Percentiles rank a stretch among this genome's conserved stretches.
phyloP scores from a whole-genome alignment of 495 filamentous ascomycete species.

The Penicillium paxilli region DNA sequence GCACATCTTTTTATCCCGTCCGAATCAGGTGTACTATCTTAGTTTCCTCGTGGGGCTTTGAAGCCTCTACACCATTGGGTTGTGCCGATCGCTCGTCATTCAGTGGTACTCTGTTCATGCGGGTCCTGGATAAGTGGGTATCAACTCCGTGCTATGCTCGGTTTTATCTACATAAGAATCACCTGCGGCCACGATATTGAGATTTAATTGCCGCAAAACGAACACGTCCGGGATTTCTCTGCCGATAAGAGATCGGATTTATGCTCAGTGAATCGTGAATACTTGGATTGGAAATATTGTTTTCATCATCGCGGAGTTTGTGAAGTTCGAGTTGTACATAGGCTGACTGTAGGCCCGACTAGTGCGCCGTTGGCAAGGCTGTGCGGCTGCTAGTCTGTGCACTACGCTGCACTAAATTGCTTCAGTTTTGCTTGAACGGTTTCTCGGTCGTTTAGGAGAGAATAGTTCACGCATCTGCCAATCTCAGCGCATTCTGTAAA shows the following conservation, averaged over 20 bases:
- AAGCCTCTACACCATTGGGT: neutral
- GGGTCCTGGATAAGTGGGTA: neutral
- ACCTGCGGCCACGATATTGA: neutral
- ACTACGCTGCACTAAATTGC: neutral
- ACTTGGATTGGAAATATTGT: too few species aligned
- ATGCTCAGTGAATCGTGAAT: too few species aligned
- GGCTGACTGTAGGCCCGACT: too few species aligned
- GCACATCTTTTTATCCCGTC: neutral
- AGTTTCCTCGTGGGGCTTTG: neutral
- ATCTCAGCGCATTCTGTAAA: too few species aligned
- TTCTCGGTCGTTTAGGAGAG: too few species aligned
- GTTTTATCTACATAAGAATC: slow-evolving; percentile 3
- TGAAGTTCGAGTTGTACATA: too few species aligned
- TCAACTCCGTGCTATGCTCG: slow-evolving; percentile 10
- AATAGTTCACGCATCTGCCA: too few species aligned
- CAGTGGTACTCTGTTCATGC: neutral
- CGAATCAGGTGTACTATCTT: neutral
- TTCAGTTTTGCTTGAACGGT: too few species aligned
- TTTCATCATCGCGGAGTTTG: too few species aligned
- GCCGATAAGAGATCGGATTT: too few species aligned
- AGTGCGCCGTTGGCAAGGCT: too few species aligned
- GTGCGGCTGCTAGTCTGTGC: neutral
- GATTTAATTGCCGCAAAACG: neutral
- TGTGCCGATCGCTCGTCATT: slow-evolving; percentile 2
- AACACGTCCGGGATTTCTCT: too few species aligned